Conservation (phyloP, 805 yeast genomes). For the Kodamaea fukazawae region DNA sequence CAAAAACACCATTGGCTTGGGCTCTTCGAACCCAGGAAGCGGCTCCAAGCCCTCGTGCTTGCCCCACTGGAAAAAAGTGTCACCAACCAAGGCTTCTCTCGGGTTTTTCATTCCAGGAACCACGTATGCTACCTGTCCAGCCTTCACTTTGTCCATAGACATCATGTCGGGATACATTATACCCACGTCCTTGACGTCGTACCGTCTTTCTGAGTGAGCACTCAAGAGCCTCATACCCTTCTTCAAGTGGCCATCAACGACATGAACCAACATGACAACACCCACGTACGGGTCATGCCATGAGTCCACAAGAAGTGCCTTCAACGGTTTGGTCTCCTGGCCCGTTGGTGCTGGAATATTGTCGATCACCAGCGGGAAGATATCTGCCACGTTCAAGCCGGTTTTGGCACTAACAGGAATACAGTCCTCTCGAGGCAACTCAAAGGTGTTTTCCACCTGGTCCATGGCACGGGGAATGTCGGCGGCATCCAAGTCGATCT, state of each 20-base stretch:
- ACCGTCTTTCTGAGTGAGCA: conserved; percentile 70
- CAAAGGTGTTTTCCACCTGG: conserved; percentile 84
- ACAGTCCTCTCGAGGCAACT: conserved; percentile 68
- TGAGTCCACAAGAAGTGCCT: conserved; percentile 87
- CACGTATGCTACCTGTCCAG: conserved; percentile 94
- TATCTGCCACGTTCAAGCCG: conserved; percentile 71
- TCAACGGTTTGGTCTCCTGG: conserved; percentile 47
- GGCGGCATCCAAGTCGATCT: conserved; percentile 86
- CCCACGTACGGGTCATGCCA: conserved; percentile 96
- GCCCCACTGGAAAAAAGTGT: conserved; percentile 70
- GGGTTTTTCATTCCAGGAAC: conserved; percentile 94
- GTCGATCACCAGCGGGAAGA: conserved; percentile 80
- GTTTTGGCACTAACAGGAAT: conserved; percentile 90
- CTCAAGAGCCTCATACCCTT: conserved; percentile 75
- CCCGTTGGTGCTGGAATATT: conserved; percentile 81
- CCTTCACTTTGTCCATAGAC: conserved; percentile 58
- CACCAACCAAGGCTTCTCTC: conserved; percentile 86
- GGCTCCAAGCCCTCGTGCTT: conserved; percentile 60
- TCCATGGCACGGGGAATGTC: conserved; percentile 76
- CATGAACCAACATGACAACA: conserved; percentile 77
- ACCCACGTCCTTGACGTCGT: conserved; percentile 91
- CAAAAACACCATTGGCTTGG: conserved; percentile 97
- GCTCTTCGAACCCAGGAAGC: conserved; percentile 92
- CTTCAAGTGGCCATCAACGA: conserved; percentile 77
- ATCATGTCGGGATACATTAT: conserved; percentile 90